Evolutionary conservation across 176 grass and related monocot genomes (phyloP).

Genomic region (Oryza australiensis): DNA sequence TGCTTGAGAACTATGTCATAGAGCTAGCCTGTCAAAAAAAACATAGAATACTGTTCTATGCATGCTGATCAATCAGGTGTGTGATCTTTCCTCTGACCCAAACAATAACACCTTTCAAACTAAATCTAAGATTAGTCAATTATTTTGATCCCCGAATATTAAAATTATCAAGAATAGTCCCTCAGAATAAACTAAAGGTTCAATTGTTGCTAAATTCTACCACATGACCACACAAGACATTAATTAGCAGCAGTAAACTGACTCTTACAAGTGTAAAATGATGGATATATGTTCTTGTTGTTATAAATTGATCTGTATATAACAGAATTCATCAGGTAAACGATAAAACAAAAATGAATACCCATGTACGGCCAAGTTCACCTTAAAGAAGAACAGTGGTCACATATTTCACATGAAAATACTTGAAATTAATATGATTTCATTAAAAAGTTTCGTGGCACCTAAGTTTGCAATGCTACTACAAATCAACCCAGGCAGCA

Average conservation of each 20-base stretch:
- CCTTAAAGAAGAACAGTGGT: constrained; percentile 3
- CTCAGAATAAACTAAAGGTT: constrained; percentile 2
- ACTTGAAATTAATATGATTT: too few relatives aligned
- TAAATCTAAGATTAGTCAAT: not conserved
- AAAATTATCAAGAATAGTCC: not conserved
- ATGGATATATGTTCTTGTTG: constrained; percentile 4
- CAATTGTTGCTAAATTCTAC: not conserved
- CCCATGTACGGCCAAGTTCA: not conserved
- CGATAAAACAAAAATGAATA: not conserved
- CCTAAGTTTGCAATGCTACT: constrained; percentile 7
- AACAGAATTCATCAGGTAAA: constrained; percentile 9
- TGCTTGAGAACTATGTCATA: not conserved
- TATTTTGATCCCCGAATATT: not conserved
- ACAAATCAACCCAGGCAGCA: not conserved
- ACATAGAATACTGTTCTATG: not conserved
- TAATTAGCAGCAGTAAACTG: not conserved
- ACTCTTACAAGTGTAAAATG: not conserved
- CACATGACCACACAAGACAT: not conserved
- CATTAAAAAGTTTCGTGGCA: not conserved
- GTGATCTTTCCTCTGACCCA: not conserved
- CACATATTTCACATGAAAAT: not conserved
- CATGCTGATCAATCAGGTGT: not conserved
- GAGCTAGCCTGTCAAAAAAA: not conserved
- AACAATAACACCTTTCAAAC: not conserved
- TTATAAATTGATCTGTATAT: not conserved